A percentile compares a stretch with the other conserved stretches of the same genome.
phyloP scores from a whole-genome alignment of 1,284 basidiomycete species.

The Termitomyces sp. region DNA sequence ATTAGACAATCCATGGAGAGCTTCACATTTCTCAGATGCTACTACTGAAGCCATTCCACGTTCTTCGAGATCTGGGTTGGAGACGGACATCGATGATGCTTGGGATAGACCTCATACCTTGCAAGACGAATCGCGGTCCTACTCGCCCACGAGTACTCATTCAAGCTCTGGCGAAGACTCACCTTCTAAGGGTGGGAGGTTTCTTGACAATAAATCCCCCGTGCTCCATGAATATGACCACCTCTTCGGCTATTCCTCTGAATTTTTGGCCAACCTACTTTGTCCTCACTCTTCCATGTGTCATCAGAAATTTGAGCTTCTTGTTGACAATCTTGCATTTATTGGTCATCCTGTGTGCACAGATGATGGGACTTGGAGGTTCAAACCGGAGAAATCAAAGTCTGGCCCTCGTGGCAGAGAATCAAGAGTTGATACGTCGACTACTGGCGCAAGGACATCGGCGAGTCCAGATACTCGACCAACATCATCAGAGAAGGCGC shows the following conservation, averaged over 20 bases:
- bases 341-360: constrained; percentile 91
- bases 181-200: constrained; percentile 36
- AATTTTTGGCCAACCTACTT: constrained; percentile 79
- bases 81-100: constrained; percentile 43
- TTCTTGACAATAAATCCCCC: constrained; percentile 32
- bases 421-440: constrained; percentile 38
- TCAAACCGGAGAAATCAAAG: constrained; percentile 55
- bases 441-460: constrained; percentile 26
- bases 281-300: constrained; percentile 79
- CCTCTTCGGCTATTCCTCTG: constrained; percentile 76
- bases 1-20: constrained; percentile 67
- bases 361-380: constrained; percentile 68
- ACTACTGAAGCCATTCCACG: constrained; percentile 19
- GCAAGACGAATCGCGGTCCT: constrained; percentile 39
- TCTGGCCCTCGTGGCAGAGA: constrained; percentile 49
- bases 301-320: constrained; percentile 91
- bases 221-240: constrained; percentile 53
- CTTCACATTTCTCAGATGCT: constrained; percentile 45
- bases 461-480: constrained; percentile 30
- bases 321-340: constrained; percentile 91
- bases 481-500: constrained; percentile 28
- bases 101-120: constrained; percentile 49
- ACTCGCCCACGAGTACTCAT: constrained; percentile 36
- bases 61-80: constrained; percentile 8
- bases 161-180: constrained; percentile 40